These are phyloP conservation scores for Zygosaccharomyces siamensis DNA, from an alignment of 805 yeast genomes.

Conservation along the genomic window DNA sequence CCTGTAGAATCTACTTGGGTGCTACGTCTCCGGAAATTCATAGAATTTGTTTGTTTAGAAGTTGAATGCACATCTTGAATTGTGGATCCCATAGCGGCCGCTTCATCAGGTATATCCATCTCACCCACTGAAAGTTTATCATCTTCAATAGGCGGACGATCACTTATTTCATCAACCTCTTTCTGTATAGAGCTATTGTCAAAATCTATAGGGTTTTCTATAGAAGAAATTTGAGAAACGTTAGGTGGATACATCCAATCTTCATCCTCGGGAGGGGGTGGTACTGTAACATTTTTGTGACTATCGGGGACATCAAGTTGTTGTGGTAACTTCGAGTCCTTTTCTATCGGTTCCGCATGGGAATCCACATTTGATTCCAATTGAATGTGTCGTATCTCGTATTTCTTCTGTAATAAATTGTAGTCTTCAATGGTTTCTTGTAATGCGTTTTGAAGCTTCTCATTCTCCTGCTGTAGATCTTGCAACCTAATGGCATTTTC, in stretches of 20 bases:
- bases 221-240: constrained; percentile 7
- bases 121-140: constrained; percentile 9
- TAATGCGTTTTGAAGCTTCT: constrained; percentile 18
- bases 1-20: constrained; percentile 11
- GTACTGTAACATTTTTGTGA: background rate
- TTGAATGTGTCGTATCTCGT: constrained; percentile 25
- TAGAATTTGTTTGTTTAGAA: constrained; percentile 12
- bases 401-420: constrained; percentile 23
- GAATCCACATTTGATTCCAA: constrained; percentile 15
- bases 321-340: background rate
- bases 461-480: constrained; percentile 25
- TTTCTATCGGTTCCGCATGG: background rate
- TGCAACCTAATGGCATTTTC: constrained; percentile 33
- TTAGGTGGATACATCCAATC: constrained; percentile 20
- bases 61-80: constrained; percentile 10
- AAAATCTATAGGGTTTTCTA: constrained; percentile 8
- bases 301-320: background rate
- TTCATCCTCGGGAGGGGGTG: constrained; percentile 12
- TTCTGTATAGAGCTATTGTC: constrained; percentile 5
- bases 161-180: constrained; percentile 3
- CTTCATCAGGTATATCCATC: constrained; percentile 28
- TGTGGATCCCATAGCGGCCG: constrained; percentile 19
- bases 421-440: constrained; percentile 29
- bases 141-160: constrained; percentile 3
- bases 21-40: constrained; percentile 7